These are phyloP conservation scores for Pseudogymnoascus pannorum DNA, from an alignment of 2,329 filamentous ascomycete genomes.

Conservation along the genomic window DNA sequence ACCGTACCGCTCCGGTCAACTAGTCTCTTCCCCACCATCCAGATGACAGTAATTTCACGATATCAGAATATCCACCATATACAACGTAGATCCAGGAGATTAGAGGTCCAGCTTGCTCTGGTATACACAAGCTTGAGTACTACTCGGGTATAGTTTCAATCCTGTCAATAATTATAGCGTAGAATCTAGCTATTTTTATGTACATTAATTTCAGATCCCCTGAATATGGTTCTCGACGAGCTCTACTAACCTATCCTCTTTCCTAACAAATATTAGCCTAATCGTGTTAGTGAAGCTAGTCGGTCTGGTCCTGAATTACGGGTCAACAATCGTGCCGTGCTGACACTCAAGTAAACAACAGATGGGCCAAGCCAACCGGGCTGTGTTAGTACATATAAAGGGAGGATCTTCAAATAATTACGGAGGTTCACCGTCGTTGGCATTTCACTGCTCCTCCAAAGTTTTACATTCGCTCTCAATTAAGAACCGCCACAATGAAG, in stretches of 20 bases:
- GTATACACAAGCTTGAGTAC: neutral
- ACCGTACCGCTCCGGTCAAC: neutral
- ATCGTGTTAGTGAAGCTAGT: neutral
- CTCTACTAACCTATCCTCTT: neutral
- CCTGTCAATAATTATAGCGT: neutral
- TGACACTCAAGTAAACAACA: neutral
- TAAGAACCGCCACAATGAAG: neutral
- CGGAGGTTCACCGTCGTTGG: neutral
- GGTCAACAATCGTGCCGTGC: neutral
- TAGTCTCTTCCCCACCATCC: neutral
- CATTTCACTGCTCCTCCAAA: neutral
- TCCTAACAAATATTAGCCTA: constrained; percentile 3
- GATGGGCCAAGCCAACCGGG: neutral
- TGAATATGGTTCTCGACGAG: neutral
- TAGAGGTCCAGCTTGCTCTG: neutral
- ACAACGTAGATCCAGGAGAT: neutral
- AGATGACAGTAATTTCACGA: neutral
- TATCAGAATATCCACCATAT: neutral
- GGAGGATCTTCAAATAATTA: neutral
- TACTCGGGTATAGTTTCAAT: neutral
- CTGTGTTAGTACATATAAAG: neutral
- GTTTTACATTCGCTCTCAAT: neutral
- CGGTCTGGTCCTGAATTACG: neutral
- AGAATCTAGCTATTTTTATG: neutral
- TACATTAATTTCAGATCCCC: neutral